Conservation (phyloP, 306 rosid genomes). For the Pyrus bretschneideri region DNA sequence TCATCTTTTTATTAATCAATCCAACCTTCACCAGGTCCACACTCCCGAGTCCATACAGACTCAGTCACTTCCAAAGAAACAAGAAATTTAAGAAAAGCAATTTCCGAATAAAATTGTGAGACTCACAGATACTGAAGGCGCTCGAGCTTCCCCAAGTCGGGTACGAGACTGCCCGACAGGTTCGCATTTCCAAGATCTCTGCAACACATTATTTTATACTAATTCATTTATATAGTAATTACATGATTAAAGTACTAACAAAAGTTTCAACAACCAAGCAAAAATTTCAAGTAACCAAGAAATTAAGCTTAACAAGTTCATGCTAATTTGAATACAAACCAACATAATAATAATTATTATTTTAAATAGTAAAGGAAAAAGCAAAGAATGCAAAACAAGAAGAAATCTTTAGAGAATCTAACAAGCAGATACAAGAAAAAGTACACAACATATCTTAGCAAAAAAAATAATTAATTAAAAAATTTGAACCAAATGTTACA, state of each 20-base stretch:
- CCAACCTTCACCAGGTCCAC: background rate
- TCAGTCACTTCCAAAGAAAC: background rate
- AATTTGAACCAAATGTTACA: background rate
- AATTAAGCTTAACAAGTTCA: background rate
- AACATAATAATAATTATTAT: background rate
- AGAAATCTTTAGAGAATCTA: background rate
- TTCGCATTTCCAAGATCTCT: conserved; percentile 90
- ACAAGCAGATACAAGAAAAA: background rate
- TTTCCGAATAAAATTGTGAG: background rate
- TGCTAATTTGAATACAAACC: background rate
- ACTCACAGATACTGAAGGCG: conserved; percentile 81
- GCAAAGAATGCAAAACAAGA: background rate
- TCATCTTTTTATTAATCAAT: background rate
- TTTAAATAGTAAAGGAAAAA: background rate
- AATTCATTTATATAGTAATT: background rate
- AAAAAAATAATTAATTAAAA: background rate
- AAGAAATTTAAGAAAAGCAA: background rate
- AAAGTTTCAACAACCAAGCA: background rate
- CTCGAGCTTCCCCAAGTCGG: conserved; percentile 62
- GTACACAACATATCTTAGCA: background rate
- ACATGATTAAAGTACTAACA: background rate
- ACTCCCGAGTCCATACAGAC: background rate
- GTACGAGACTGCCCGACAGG: conserved; percentile 61
- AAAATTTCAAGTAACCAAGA: background rate
- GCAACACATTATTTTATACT: background rate